Percentiles rank a stretch among this genome's conserved stretches.
Evolutionary conservation across 2,329 filamentous ascomycete species (phyloP).

Genomic region (Alternaria consortialis): DNA sequence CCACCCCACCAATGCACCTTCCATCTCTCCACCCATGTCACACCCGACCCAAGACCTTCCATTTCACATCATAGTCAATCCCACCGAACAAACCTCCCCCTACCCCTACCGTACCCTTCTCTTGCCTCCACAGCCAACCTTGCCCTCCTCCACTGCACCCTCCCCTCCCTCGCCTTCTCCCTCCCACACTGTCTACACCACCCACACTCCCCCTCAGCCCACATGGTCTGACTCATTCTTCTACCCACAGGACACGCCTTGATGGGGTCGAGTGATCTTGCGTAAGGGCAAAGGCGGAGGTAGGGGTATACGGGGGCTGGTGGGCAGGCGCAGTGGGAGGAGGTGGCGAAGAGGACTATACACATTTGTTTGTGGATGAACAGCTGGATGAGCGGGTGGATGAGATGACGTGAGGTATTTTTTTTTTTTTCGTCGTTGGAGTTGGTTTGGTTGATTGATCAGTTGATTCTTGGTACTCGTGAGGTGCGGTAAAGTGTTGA

Average conservation of each 20-base stretch:
- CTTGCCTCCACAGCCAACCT: not conserved
- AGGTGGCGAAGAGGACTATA: constrained; percentile 28
- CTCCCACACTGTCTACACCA: constrained; percentile 32
- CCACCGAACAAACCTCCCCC: not conserved
- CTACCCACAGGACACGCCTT: constrained; percentile 29
- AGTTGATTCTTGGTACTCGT: no score
- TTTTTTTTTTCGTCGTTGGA: no score
- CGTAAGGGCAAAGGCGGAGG: constrained; percentile 24
- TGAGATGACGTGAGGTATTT: no score
- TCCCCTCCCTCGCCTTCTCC: constrained; percentile 8
- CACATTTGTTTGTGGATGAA: constrained; percentile 29
- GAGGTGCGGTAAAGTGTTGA: no score
- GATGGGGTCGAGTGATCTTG: constrained; percentile 2
- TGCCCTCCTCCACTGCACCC: not conserved
- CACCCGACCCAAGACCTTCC: not conserved
- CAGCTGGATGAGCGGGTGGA: no score
- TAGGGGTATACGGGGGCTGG: constrained; percentile 30
- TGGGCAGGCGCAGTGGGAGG: constrained; percentile 37
- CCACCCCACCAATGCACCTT: not conserved
- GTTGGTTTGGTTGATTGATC: no score
- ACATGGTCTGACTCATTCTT: constrained; percentile 18
- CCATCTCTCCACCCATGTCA: not conserved
- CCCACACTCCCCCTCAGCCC: constrained; percentile 18
- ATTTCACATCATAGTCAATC: not conserved
- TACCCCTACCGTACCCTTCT: not conserved